Evolutionary conservation across 169 alveolate genomes (phyloP), one percentile per base, ranked within the genome.

Genomic region (Cryptosporidium ryanae): DNA sequence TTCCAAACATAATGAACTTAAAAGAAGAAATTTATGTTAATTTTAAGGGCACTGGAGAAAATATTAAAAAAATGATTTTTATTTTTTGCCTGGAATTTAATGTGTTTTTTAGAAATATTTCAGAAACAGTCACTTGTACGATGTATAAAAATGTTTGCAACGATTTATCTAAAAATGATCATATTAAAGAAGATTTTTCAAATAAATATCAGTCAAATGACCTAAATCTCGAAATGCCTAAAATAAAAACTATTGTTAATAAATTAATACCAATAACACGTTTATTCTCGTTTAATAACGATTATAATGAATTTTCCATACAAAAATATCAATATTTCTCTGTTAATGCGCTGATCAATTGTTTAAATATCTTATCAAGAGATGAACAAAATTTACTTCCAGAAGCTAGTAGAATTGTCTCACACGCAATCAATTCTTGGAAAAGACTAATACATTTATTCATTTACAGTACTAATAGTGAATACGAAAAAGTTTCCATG

Each of bases 351-450:
- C 25, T 76, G 18, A 10, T 76, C 18, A 38, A 76, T 61, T 76
- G 76, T 44, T 32, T 76, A 12, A 43, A 34, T 34, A 44, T 61
- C 21, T 70, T 76, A 38, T 76, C 87, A 59, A 43, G 64, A 2
- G 64, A 76, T 57, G 5, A 31, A 23, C 31, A 18, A 54, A 44
- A 63, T 15, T 25, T 76, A 44, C 43, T 43, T 38, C 70, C 70
- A 6, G 57, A 43, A 32, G 64, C 32, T 3, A 43, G 46, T 18
- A 61, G 27, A 10, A 61, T 76, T 2, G 27, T n/a, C 21, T 65
- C 87, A 5, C 25, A 50, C 27, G 15, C 63, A 38, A 76, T 76
- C 31, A 34, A 43, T 25, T 63, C 57, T 27, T 76, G 87, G 87
- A 18, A 15, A 17, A n/a, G 27, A 18, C 6, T 25, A 57, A 13